Base-by-base conservation (phyloP, 345 rosid genomes). In the Stellera chamaejasme region DNA sequence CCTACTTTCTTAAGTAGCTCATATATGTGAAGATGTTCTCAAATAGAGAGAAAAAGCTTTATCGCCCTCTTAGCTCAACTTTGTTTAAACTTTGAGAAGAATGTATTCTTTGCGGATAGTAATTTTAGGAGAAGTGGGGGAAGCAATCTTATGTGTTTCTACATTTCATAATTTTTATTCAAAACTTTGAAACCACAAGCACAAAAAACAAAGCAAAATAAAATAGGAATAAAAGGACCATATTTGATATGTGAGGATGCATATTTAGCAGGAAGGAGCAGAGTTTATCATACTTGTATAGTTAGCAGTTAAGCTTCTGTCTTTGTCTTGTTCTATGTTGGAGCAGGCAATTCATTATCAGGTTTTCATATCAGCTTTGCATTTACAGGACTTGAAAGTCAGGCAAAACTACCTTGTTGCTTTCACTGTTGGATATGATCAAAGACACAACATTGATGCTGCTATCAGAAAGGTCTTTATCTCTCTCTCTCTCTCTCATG, bases 361-460 rank as follows among this genome's bases (percentile, higher is more conserved):
- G 39, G 27, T 60, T 60, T 28, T 66, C 50, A 62, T 60, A 53
- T 60, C 45, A 63, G 23, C 6, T 69, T 64, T 49, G 54, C 54
- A 50, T 77, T 54, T 70, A 44, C 81, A 94, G 99, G 99, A 94
- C 64, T 78, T 94, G 72, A 75, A 77, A 48, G 63, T 59, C 54
- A 55, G 51, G 41, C 96, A 94, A 10, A 83, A 68, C 69, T 94
- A 89, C 72, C 97, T 94, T 12, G 90, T 83, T 44, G 75, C 96
- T 16, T 94, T 94, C 72, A 94, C 99, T 0, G 99, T 94, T 49
- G 99, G 97, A 55, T 77, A 72, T 41, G 59, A 74, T 66, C 99
- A 87, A 77, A 81, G 77, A 61, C 57, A 55, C 27, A 90, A 90
- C 64, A 85, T 94, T 32, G 82, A 94, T 79, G 85, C 90, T 51